Evolutionary conservation across 2,329 filamentous ascomycete species (phyloP).

Genomic region (Paecilomyces variotii): DNA sequence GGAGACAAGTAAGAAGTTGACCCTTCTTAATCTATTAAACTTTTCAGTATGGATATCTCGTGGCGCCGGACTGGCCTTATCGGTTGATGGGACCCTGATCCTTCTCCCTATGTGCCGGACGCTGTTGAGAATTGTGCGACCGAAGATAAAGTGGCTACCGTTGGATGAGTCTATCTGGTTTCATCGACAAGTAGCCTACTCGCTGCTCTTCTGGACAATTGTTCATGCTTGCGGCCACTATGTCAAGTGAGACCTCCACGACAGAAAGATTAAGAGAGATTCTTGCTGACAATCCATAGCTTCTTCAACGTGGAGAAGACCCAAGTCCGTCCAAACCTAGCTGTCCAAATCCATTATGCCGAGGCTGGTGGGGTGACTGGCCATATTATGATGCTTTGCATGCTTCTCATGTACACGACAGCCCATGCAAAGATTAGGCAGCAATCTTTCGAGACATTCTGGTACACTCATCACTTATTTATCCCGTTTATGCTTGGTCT

Average conservation of each 20-base stretch:
- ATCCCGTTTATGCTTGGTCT: constrained; percentile 88
- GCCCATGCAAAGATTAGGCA: constrained; percentile 89
- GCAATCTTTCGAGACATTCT: constrained; percentile 96
- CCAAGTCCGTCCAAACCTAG: constrained; percentile 71
- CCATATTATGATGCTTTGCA: constrained; percentile 97
- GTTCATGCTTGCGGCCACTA: constrained; percentile 78
- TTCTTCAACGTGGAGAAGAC: constrained; percentile 91
- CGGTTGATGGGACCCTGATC: constrained; percentile 78
- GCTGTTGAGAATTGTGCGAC: constrained; percentile 72
- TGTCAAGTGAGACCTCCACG: constrained; percentile 63
- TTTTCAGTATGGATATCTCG: constrained; percentile 96
- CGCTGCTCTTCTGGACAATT: constrained; percentile 72
- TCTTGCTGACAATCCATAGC: constrained; percentile 39
- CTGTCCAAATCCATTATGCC: constrained; percentile 84
- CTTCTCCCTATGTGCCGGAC: constrained; percentile 92
- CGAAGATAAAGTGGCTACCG: constrained; percentile 79
- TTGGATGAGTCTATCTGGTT: constrained; percentile 98
- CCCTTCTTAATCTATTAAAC: constrained; percentile 67
- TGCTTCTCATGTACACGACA: constrained; percentile 97
- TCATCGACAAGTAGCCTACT: constrained; percentile 88
- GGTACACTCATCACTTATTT: constrained; percentile 99
- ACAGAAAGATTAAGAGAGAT: background rate
- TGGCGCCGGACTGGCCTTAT: constrained; percentile 80
- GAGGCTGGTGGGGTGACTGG: constrained; percentile 88
- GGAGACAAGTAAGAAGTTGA: constrained; percentile 56